Base-by-base conservation (phyloP, 2,329 filamentous ascomycete genomes). In the Verticillium isaacii region DNA sequence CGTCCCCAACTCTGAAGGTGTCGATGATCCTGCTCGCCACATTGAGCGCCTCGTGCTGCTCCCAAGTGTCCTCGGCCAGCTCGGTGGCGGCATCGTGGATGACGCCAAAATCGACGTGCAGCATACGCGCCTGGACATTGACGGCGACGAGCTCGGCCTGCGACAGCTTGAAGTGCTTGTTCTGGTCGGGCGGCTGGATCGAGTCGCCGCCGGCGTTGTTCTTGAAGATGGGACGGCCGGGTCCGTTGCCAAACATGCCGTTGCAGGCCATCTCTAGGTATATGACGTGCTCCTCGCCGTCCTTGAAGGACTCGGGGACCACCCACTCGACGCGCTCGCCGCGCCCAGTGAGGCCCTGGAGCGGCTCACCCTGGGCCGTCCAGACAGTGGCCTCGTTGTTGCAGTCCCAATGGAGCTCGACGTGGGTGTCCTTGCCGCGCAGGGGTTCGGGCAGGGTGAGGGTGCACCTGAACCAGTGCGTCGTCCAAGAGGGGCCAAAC, bases 231-330 rank as follows among this genome's bases (percentile, higher is more conserved):
- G 65, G 65, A 11, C 63, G 58, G 4, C 62, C 63, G 1, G 61
- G 57, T 0, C 59, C 63, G 39, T 66, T 66, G 77, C 87, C 87
- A 71, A 89, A 89, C 85, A 89, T 89, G 71, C 81, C 82, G 71
- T 90, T 89, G 72, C 87, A 89, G 1, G 87, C 87, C 85, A 89
- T 89, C 73, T 90, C 87, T 63, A 89, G 82, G 67, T 89, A 89
- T 65, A 89, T 85, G 8, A 77, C 78, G 68, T 89, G 86, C 66
- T 83, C 79, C 65, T 86, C 82, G 37, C 86, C 86, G 70, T 88
- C 84, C 58, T 82, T 78, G 71, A 82, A 88, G 29, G 72, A 68
- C 29, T 83, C 74, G 0, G 87, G 87, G 34, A 90, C 76, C 36
- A 89, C 82, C 86, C 86, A 89, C 70, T 89, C 85, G 7, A 79